Percentiles rank a stretch among this genome's conserved stretches.
These are phyloP conservation scores for Rhodamnia argentea DNA, from an alignment of 345 rosid genomes.

Conservation along the genomic window DNA sequence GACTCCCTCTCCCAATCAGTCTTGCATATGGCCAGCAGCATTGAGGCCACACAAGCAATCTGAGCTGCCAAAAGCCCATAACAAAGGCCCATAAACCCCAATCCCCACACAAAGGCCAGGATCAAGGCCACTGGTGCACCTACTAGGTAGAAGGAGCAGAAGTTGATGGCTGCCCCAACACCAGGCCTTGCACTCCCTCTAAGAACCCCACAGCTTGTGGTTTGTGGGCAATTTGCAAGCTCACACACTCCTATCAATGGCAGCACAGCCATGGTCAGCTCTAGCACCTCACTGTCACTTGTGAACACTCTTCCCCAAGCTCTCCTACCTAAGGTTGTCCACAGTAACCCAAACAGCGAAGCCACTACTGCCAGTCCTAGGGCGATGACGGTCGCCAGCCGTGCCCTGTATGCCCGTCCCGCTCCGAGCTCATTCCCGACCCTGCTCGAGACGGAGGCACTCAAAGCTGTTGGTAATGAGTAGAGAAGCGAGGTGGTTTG, in stretches of 20 bases:
- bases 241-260: conserved; percentile 87
- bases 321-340: conserved; percentile 54
- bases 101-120: conserved; percentile 46
- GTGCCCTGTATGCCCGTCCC: conserved; percentile 46
- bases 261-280: conserved; percentile 43
- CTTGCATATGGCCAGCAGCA: conserved; percentile 44
- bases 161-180: conserved; percentile 55
- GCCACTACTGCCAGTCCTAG: conserved; percentile 39
- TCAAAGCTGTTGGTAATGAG: conserved; percentile 63
- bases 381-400: conserved; percentile 44
- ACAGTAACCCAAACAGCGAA: conserved; percentile 45
- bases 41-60: conserved; percentile 56
- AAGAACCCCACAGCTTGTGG: conserved; percentile 81
- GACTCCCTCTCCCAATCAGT: conserved; percentile 85
- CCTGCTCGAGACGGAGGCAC: conserved; percentile 68
- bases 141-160: conserved; percentile 71
- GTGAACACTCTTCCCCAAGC: conserved; percentile 70
- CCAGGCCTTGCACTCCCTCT: conserved; percentile 84
- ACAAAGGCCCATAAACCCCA: conserved; percentile 80
- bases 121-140: conserved; percentile 70
- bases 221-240: conserved; percentile 92
- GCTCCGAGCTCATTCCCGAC: conserved; percentile 93
- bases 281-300: conserved; percentile 35
- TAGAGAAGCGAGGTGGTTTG: conserved; percentile 86
- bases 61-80: conserved; percentile 87